A percentile compares a stretch with the other conserved stretches of the same genome.
phyloP scores from a whole-genome alignment of 257 asterid genomes.

The Ehretia macrophylla region DNA sequence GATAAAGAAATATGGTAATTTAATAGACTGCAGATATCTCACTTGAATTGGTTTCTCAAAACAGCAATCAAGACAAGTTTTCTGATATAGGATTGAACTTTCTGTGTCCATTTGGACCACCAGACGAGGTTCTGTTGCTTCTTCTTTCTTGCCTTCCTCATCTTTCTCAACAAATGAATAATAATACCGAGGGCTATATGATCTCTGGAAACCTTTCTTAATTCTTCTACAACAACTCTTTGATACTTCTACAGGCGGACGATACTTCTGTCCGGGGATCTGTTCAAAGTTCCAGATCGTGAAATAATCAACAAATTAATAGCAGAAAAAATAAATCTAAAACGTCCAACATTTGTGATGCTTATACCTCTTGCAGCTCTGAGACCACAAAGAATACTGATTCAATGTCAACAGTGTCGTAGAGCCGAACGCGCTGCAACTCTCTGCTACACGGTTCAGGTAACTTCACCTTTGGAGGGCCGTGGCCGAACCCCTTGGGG shows the following conservation, averaged over 20 bases:
- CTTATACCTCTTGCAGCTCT: constrained; percentile 57
- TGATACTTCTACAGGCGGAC: constrained; percentile 55
- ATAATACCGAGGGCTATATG: constrained; percentile 44
- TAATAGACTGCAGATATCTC: constrained; percentile 5
- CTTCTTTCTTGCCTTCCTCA: constrained; percentile 14
- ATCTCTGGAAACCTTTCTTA: constrained; percentile 34
- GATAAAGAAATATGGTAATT: too few species aligned
- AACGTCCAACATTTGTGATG: too few species aligned
- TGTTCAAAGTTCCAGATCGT: constrained; percentile 8
- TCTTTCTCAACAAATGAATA: constrained; percentile 58
- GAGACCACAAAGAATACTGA: constrained; percentile 61
- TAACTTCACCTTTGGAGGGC: constrained; percentile 39
- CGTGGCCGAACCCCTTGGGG: constrained; percentile 21
- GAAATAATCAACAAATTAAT: background rate
- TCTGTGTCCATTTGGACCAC: constrained; percentile 88
- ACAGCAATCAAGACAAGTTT: constrained; percentile 60
- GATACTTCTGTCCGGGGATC: constrained; percentile 57
- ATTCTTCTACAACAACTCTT: constrained; percentile 60
- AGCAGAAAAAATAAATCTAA: too few species aligned
- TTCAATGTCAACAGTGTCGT: constrained; percentile 44
- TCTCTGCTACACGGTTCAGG: constrained; percentile 52
- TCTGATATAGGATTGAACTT: constrained; percentile 55
- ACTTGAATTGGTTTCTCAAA: constrained; percentile 65
- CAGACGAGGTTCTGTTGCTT: constrained; percentile 40
- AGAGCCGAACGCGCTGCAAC: constrained; percentile 57